Evolutionary conservation across 2,329 filamentous ascomycete genomes (phyloP).

Genomic region (Trichoderma sp.): DNA sequence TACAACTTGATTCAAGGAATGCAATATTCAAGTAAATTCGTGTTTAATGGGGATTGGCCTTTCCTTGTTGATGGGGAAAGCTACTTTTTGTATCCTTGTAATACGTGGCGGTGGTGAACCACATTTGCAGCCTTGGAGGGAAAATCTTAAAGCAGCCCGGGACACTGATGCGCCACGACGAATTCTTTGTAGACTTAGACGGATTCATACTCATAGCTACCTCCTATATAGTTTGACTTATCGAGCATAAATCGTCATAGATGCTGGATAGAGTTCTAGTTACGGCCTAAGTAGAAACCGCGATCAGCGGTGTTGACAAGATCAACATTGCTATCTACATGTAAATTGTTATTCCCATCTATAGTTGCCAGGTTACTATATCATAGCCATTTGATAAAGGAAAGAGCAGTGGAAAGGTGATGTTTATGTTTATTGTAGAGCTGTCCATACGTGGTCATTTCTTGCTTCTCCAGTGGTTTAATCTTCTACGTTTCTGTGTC

Average conservation of each 20-base stretch:
- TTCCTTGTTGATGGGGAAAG: background rate
- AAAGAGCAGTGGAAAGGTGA: background rate
- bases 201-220: background rate
- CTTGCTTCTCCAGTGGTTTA: too few species aligned
- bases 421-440: background rate
- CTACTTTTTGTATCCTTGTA: background rate
- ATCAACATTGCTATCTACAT: too few species aligned
- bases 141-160: background rate
- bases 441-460: too few species aligned
- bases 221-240: background rate
- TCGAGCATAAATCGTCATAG: background rate
- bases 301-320: too few species aligned
- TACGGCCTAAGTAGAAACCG: too few species aligned
- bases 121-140: background rate
- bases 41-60: background rate
- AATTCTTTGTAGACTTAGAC: background rate
- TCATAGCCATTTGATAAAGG: background rate
- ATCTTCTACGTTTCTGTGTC: too few species aligned
- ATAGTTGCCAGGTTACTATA: background rate
- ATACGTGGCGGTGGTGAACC: background rate
- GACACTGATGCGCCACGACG: background rate
- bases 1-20: rapidly evolving
- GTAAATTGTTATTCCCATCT: background rate
- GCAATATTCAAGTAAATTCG: background rate
- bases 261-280: background rate